Conservation (phyloP, 805 yeast species). For the Ogataea methanolica region DNA sequence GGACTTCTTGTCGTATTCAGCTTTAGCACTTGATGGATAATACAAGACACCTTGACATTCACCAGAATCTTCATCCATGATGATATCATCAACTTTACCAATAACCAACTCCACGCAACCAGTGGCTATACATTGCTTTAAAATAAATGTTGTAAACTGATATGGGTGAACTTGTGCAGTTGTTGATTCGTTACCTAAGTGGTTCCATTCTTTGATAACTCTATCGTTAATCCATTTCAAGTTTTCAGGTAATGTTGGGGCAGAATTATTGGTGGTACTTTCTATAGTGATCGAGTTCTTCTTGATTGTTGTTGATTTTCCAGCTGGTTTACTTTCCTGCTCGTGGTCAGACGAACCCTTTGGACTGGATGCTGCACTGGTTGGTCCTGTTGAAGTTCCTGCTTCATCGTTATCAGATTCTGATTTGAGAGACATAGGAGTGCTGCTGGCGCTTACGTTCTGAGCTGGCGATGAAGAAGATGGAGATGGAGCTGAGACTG, state of each 20-base stretch:
- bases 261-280: constrained; percentile 11
- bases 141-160: constrained; percentile 79
- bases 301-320: constrained; percentile 28
- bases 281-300: constrained; percentile 33
- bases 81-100: constrained; percentile 75
- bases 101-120: constrained; percentile 81
- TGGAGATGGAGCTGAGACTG: no score
- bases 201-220: constrained; percentile 67
- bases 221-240: constrained; percentile 73
- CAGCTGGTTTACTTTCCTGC: constrained; percentile 16
- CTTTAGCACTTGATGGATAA: constrained; percentile 34
- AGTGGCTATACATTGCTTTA: constrained; percentile 73
- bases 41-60: constrained; percentile 72
- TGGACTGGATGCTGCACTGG: neutral
- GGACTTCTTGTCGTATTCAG: constrained; percentile 26
- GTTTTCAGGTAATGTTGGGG: constrained; percentile 47
- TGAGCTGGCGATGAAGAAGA: no score
- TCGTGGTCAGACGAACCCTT: neutral
- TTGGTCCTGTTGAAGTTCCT: neutral
- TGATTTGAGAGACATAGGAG: no score
- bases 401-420: no score
- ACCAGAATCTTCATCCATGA: constrained; percentile 57
- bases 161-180: constrained; percentile 98
- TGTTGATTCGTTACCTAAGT: constrained; percentile 76
- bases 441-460: no score